Conservation (phyloP, 108 stramenopile genomes). For the Skeletonema costatum region DNA sequence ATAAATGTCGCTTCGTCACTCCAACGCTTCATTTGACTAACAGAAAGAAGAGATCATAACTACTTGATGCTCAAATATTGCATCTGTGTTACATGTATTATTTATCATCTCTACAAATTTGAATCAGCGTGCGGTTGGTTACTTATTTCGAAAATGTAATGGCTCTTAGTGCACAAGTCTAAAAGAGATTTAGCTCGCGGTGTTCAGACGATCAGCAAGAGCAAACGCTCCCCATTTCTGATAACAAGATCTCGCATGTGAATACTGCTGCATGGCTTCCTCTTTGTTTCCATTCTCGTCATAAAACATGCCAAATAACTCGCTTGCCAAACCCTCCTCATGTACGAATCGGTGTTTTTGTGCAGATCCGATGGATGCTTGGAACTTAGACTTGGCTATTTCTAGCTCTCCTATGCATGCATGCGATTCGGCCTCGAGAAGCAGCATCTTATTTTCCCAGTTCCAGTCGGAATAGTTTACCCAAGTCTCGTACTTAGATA, state of each 20-base stretch:
- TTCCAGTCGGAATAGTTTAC: conserved; percentile 5
- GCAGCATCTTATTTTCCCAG: conserved; percentile 1
- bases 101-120: too few species aligned
- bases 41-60: too few species aligned
- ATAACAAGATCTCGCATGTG: not conserved
- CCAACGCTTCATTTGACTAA: too few species aligned
- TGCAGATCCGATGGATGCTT: conserved; percentile 13
- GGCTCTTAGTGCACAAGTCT: too few species aligned
- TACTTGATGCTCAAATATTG: too few species aligned
- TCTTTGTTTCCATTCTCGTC: not conserved
- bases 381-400: not conserved
- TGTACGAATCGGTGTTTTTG: conserved; percentile 12
- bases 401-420: not conserved
- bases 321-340: conserved; percentile 15
- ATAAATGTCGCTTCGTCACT: too few species aligned
- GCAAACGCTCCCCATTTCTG: conserved; percentile 4
- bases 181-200: not conserved
- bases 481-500: not conserved
- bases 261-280: not conserved
- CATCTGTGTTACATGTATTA: too few species aligned
- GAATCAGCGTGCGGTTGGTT: too few species aligned
- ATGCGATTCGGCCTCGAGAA: conserved; percentile 2
- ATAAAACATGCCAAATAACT: conserved; percentile 7
- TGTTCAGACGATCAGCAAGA: not conserved
- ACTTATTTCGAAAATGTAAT: too few species aligned